These are phyloP conservation scores for Obelidium mucronatum DNA, from an alignment of 192 early-diverging fungal species.

Conservation along the genomic window DNA sequence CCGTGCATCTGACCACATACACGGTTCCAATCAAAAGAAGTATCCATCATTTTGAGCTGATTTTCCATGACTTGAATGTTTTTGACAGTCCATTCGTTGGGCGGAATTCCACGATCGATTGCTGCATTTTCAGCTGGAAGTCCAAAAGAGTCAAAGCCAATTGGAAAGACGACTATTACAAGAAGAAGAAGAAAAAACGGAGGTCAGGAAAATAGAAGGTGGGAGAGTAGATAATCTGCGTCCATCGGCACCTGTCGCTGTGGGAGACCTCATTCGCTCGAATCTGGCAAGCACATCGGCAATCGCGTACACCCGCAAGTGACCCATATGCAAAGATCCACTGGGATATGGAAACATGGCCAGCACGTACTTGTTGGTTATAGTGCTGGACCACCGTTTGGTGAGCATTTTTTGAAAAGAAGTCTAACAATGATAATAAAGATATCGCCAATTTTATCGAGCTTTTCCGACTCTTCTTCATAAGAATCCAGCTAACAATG, in stretches of 20 bases:
- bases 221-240: not conserved
- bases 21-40: constrained; percentile 91
- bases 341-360: constrained; percentile 98
- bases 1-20: too few relatives aligned
- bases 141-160: constrained; percentile 99
- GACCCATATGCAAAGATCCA: constrained; percentile 93
- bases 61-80: constrained; percentile 88
- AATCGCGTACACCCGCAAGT: constrained; percentile 96
- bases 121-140: constrained; percentile 99
- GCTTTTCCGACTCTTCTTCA: too few relatives aligned
- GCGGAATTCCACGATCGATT: constrained; percentile 79
- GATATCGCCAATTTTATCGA: too few relatives aligned
- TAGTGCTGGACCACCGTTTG: too few relatives aligned
- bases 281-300: constrained; percentile 85
- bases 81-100: constrained; percentile 79
- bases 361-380: constrained; percentile 68
- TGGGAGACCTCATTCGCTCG: constrained; percentile 61
- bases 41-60: constrained; percentile 76
- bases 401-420: too few relatives aligned
- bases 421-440: too few relatives aligned
- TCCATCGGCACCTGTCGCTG: not conserved
- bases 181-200: too few relatives aligned
- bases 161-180: constrained; percentile 77
- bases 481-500: too few relatives aligned
- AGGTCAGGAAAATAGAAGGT: not conserved